phyloP scores from a whole-genome alignment of 345 rosid species.

The Populus deltoides region DNA sequence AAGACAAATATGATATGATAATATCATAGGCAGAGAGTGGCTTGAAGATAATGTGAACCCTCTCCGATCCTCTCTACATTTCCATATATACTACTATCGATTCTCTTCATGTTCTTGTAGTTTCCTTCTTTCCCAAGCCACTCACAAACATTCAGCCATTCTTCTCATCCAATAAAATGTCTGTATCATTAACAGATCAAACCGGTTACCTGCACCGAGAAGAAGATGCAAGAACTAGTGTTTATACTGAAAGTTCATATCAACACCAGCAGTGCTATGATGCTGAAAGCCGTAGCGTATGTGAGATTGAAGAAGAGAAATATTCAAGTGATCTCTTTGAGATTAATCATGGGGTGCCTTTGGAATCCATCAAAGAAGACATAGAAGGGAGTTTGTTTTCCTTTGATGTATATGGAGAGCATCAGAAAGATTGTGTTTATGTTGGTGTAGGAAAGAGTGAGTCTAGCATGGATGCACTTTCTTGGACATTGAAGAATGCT shows the following conservation, averaged over 20 bases:
- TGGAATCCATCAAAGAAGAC: slow-evolving; percentile 34
- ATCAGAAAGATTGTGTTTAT: slow-evolving; percentile 45
- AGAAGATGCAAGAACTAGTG: neutral
- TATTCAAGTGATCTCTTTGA: slow-evolving; percentile 25
- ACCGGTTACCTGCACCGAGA: neutral
- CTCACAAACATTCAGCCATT: neutral
- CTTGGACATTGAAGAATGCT: slow-evolving; percentile 56
- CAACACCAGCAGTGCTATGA: neutral
- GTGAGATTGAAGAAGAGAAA: slow-evolving; percentile 37
- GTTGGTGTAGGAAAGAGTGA: slow-evolving; percentile 77
- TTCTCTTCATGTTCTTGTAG: neutral
- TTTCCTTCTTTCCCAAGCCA: neutral
- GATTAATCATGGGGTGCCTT: slow-evolving; percentile 13
- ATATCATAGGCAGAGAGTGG: too few relatives aligned
- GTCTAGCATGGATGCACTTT: slow-evolving; percentile 75
- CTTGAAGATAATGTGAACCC: neutral
- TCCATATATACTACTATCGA: too few relatives aligned
- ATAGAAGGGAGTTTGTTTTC: slow-evolving; percentile 34
- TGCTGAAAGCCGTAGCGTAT: neutral
- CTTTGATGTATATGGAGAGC: slow-evolving; percentile 18
- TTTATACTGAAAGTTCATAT: neutral
- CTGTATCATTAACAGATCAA: neutral
- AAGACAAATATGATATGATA: too few relatives aligned
- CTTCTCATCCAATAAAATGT: neutral
- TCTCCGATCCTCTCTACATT: neutral